Evolutionary conservation across 1,139 yeast species (phyloP), one percentile per base, ranked within the genome.

Genomic region (Geotrichum candidum): DNA sequence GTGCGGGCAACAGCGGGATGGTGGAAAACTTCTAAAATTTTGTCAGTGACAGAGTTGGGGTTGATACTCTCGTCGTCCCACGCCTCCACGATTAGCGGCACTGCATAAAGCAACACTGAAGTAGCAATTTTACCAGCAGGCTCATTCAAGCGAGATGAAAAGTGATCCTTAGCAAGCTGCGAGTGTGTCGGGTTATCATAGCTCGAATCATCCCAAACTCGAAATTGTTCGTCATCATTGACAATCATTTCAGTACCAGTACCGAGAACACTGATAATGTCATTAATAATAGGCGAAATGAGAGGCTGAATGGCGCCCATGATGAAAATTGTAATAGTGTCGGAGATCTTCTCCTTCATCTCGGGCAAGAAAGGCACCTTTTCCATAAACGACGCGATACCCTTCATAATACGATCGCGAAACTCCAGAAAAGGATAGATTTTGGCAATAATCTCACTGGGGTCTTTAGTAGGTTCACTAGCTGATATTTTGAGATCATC

Each of bases 91-190:
- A 81, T 81, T 77, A 82, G 80, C 10, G 82, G 81, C 1, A 82
- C 80, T 35, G 83, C 84, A 60, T 79, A 75, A 79, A 79, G 79
- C 62, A 82, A 74, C 69, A 81, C 72, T 0, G 79, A 83, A 60
- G 79, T 73, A 2, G 85, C 84, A 3, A 80, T 80, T 53, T 72
- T 73, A 9, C 84, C 84, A 18, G 83, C 84, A 1, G 68, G 69
- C 29, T 73, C 76, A 35, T 74, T 68, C 22, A 68, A 60, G 45
- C 66, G 65, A 25, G 64, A 54, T 11, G 69, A 65, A 55, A 68
- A 68, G 53, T 68, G 70, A 53, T 68, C 70, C 59, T 68, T 68
- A 25, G 70, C 65, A 23, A 68, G 57, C 62, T 66, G 67, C 9
- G 67, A 64, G 57, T 68, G 70, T 5, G 70, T 68, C 15, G 70